Evolutionary conservation across 2,329 filamentous ascomycete species (phyloP).

Genomic region (Cadophora sp.): DNA sequence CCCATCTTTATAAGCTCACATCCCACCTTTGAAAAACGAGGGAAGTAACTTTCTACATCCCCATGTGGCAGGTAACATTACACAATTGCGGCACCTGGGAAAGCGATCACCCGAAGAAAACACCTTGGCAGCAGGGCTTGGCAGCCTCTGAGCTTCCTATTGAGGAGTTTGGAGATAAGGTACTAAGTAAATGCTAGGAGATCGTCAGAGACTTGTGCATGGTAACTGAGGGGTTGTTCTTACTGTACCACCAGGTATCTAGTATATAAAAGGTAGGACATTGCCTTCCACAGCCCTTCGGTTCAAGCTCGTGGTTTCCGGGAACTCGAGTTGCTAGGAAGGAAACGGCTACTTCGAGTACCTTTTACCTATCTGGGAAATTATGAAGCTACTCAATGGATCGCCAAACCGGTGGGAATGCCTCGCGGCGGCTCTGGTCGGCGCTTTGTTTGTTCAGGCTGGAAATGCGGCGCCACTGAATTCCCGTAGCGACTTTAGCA

Average conservation of each 20-base stretch:
- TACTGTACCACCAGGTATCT: background rate
- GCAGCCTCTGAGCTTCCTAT: constrained; percentile 14
- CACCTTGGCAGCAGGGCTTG: constrained; percentile 14
- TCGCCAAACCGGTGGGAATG: background rate
- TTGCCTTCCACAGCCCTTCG: background rate
- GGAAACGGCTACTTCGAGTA: background rate
- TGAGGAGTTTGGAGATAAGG: constrained; percentile 10
- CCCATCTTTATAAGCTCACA: background rate
- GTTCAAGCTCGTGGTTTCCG: background rate
- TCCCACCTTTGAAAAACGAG: background rate
- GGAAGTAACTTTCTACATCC: background rate
- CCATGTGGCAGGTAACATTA: constrained; percentile 11
- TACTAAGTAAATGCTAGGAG: constrained; percentile 6
- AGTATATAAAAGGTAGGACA: background rate
- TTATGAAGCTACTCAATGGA: background rate
- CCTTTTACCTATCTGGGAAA: background rate
- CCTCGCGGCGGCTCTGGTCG: background rate
- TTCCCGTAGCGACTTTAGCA: constrained; percentile 13
- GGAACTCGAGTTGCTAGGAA: background rate
- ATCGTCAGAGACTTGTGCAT: constrained; percentile 7
- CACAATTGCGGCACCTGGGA: background rate
- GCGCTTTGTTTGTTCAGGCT: constrained; percentile 1
- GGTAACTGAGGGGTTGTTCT: background rate
- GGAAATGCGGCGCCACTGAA: constrained; percentile 4
- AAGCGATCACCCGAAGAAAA: background rate